phyloP scores from a whole-genome alignment of 140 eudicot genomes.

The Senecio squalidus region DNA sequence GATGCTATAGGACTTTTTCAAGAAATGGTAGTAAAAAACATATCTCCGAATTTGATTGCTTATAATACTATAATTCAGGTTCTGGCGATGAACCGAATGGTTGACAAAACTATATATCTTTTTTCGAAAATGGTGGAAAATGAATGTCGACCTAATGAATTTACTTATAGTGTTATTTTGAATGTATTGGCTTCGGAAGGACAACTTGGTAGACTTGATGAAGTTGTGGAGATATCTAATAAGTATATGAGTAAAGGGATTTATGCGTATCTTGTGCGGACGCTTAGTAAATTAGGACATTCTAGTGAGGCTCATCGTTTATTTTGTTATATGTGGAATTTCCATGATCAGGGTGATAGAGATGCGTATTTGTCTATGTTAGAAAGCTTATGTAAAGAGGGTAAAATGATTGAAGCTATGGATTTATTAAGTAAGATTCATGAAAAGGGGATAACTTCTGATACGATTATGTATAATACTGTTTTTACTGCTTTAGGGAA shows the following conservation, averaged over 20 bases:
- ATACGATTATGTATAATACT: constrained; percentile 76
- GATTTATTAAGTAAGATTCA: constrained; percentile 65
- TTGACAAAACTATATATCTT: constrained; percentile 69
- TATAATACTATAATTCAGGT: constrained; percentile 77
- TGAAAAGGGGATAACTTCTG: constrained; percentile 72
- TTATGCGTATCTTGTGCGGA: constrained; percentile 81
- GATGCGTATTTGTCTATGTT: constrained; percentile 81
- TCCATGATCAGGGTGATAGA: constrained; percentile 81
- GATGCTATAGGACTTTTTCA: constrained; percentile 65
- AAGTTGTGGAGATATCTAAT: constrained; percentile 65
- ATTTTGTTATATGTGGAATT: constrained; percentile 94
- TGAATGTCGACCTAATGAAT: constrained; percentile 83
- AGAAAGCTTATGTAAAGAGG: constrained; percentile 75
- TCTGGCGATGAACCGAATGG: constrained; percentile 62
- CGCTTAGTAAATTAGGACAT: constrained; percentile 83
- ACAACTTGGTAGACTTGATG: constrained; percentile 78
- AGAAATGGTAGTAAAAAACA: constrained; percentile 63
- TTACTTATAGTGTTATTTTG: constrained; percentile 70
- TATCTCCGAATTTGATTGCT: constrained; percentile 63
- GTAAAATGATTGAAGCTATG: constrained; percentile 68
- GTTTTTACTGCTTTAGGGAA: constrained; percentile 88
- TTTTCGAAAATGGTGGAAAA: constrained; percentile 83
- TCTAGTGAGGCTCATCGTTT: constrained; percentile 87
- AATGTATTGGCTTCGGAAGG: constrained; percentile 70
- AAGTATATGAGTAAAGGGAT: constrained; percentile 70